Conservation (phyloP, 2,329 filamentous ascomycete species). For the Cladosporium sp. region DNA sequence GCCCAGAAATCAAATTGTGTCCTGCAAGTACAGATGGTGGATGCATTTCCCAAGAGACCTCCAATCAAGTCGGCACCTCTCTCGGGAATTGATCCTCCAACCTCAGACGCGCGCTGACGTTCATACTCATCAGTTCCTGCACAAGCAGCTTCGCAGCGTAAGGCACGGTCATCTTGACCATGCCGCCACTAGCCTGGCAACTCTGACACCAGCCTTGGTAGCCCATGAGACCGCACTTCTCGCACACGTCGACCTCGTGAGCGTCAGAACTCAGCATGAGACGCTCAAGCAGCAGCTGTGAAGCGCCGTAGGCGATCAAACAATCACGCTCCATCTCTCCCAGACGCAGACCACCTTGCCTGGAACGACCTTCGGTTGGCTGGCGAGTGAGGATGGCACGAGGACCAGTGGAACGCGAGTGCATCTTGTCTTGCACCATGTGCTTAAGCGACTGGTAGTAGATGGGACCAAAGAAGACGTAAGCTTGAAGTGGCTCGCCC, state of each 20-base stretch:
- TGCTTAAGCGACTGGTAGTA: conserved; percentile 99
- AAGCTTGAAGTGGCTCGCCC: conserved; percentile 86
- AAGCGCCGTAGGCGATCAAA: conserved; percentile 92
- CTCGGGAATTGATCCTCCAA: conserved; percentile 87
- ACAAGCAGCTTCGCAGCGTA: conserved; percentile 95
- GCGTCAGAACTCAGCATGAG: conserved; percentile 93
- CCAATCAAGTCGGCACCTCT: conserved; percentile 10
- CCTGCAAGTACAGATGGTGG: not conserved
- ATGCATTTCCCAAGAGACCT: not conserved
- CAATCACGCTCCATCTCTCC: conserved; percentile 99
- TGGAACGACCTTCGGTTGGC: conserved; percentile 89
- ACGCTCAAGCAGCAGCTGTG: conserved; percentile 84
- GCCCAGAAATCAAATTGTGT: not conserved
- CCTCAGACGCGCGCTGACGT: conserved; percentile 88
- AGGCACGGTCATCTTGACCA: conserved; percentile 92
- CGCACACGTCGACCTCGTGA: conserved; percentile 88
- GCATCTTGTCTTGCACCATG: conserved; percentile 99
- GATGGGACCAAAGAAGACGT: conserved; percentile 97
- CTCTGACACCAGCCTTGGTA: conserved; percentile 93
- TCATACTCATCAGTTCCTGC: conserved; percentile 97
- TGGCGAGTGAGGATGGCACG: conserved; percentile 89
- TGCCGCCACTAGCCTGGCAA: conserved; percentile 77
- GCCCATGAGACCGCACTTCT: conserved; percentile 89
- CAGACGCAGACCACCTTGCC: conserved; percentile 85
- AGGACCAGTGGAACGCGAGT: conserved; percentile 85